Base-by-base conservation (phyloP, 1,139 yeast genomes). In the Pichia sp. region DNA sequence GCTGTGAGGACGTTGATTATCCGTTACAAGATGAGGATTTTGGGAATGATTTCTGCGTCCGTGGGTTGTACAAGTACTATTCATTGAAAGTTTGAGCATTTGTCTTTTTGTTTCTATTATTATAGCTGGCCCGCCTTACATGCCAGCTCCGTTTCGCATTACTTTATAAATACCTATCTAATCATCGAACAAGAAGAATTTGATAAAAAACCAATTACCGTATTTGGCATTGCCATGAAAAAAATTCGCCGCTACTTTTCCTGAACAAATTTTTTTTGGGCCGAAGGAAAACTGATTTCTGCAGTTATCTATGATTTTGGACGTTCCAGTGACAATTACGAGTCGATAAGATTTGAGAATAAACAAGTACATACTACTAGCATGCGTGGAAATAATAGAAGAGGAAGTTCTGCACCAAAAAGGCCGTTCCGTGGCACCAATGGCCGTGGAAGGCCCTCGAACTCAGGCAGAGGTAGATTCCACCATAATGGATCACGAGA, bases 1-100 rank as follows among this genome's bases (percentile, higher is more conserved):
- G 84, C 59, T 75, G 84, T 18, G 72, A 74, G 51, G 84, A 85
- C 9, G 71, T 72, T 58, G 71, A 75, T 16, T 46, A 58, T 61
- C 65, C 66, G 18, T 68, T 71, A 46, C 68, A 67, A 22, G 82
- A 81, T 63, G 74, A 71, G 51, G 75, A 78, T 10, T 84, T 87
- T 79, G 90, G 90, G 0, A 81, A 78, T 45, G 81, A 81, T 55
- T 75, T 75, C 55, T 70, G 76, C 58, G 88, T 85, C 65, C 71
- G 90, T 50, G 91, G 91, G 1, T 82, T 85, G 54, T 85, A 84
- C 65, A 82, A 83, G 62, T 85, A 85, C 63, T 85, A 85, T 62
- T 60, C 69, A 8, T 48, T 67, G 41, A 65, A 65, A 52, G 65
- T 50, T 13, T 54, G 44, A 48, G 21, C 21, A 22, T 36, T 7